Evolutionary conservation across 306 rosid genomes (phyloP).

Genomic region (Elaeagnus macrophylla): DNA sequence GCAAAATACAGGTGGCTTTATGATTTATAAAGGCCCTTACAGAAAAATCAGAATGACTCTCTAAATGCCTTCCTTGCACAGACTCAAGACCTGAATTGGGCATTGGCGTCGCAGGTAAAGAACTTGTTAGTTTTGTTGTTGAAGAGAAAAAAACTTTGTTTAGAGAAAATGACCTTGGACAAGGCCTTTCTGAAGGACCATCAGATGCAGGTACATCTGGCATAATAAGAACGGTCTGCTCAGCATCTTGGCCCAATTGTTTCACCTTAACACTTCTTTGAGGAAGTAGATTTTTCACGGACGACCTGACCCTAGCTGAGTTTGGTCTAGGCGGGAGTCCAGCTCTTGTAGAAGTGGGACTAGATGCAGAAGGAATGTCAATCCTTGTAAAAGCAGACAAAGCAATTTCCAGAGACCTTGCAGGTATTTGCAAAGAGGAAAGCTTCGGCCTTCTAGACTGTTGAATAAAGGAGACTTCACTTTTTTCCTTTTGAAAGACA

Average conservation of each 20-base stretch:
- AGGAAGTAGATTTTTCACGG: constrained; percentile 43
- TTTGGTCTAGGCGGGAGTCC: constrained; percentile 67
- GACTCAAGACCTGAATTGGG: constrained; percentile 31
- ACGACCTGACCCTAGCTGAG: constrained; percentile 48
- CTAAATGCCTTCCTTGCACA: constrained; percentile 30
- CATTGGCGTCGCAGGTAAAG: constrained; percentile 68
- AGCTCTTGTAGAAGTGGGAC: constrained; percentile 52
- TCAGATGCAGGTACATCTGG: constrained; percentile 44
- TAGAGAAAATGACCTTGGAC: constrained; percentile 55
- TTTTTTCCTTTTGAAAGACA: constrained; percentile 20
- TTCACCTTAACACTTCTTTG: constrained; percentile 49
- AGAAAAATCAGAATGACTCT: constrained; percentile 28
- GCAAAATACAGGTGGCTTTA: not conserved
- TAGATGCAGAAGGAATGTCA: constrained; percentile 35
- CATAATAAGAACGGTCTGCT: constrained; percentile 52
- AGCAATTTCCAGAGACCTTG: constrained; percentile 50
- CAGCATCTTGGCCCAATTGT: constrained; percentile 34
- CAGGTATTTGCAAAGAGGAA: constrained; percentile 58
- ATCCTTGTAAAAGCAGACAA: constrained; percentile 35
- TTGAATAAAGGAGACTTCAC: constrained; percentile 27
- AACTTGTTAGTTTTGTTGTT: constrained; percentile 39
- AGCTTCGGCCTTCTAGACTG: constrained; percentile 50
- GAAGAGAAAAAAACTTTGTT: constrained; percentile 48
- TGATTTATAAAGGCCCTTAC: constrained; percentile 30
- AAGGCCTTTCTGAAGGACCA: constrained; percentile 37